Evolutionary conservation across 345 rosid genomes (phyloP).

Genomic region (Corchorus olitorius): DNA sequence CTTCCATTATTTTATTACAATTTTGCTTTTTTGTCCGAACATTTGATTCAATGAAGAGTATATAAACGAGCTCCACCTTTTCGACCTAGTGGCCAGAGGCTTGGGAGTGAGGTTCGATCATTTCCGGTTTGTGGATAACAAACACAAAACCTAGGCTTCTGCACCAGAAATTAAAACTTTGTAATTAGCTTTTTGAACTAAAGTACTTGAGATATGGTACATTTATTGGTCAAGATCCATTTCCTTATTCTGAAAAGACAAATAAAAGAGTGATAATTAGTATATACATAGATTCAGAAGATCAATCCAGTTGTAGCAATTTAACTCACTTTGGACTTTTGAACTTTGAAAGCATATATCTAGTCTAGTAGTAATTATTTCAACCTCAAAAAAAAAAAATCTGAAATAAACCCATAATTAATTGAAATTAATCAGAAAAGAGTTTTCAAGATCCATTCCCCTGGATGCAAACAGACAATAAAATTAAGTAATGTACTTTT

Average conservation of each 20-base stretch:
- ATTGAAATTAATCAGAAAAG: too few relatives aligned
- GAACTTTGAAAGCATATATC: too few relatives aligned
- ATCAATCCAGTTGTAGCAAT: neutral
- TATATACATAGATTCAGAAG: too few relatives aligned
- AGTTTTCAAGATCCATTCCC: slow-evolving; percentile 34
- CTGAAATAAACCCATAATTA: neutral
- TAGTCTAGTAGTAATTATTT: neutral
- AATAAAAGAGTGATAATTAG: neutral
- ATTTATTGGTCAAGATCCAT: neutral
- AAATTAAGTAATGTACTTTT: neutral
- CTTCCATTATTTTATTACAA: neutral
- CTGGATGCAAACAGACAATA: slow-evolving; percentile 21
- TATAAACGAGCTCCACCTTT: too few relatives aligned
- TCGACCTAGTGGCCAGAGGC: too few relatives aligned
- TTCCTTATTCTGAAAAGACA: neutral
- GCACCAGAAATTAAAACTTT: neutral
- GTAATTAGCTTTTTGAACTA: neutral
- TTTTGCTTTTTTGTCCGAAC: neutral
- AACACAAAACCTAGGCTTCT: too few relatives aligned
- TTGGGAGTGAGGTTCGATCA: neutral
- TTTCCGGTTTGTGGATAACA: neutral
- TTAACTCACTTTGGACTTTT: neutral
- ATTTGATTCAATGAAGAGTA: neutral
- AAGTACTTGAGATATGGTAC: neutral
- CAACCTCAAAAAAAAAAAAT: neutral